Conservation (phyloP, 495 filamentous ascomycete species). For the Chaetomium fimeti region DNA sequence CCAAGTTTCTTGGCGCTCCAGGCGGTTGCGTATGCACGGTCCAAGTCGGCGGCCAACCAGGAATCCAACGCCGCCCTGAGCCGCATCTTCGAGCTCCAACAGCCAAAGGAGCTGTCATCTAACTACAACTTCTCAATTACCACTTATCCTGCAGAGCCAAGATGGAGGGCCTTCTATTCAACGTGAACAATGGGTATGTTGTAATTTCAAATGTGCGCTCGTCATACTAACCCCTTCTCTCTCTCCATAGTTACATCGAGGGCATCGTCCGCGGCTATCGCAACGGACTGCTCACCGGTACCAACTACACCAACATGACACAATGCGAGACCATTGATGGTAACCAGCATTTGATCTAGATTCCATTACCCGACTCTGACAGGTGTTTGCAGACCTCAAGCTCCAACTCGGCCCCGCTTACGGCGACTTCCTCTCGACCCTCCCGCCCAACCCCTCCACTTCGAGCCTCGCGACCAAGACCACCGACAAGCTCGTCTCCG, state of each 20-base stretch:
- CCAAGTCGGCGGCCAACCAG: constrained; percentile 11
- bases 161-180: constrained; percentile 97
- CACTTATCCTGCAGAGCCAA: constrained; percentile 25
- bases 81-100: constrained; percentile 27
- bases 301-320: constrained; percentile 92
- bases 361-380: background rate
- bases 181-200: constrained; percentile 85
- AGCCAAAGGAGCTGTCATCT: constrained; percentile 20
- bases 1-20: background rate
- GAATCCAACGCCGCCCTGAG: constrained; percentile 16
- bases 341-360: constrained; percentile 35
- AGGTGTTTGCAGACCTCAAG: constrained; percentile 72
- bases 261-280: constrained; percentile 96
- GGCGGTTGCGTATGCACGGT: constrained; percentile 13
- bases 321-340: constrained; percentile 99
- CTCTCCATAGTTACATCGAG: constrained; percentile 73
- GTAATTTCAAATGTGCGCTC: background rate
- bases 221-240: constrained; percentile 32
- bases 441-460: constrained; percentile 95
- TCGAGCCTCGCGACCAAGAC: constrained; percentile 91
- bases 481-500: constrained; percentile 95
- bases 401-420: constrained; percentile 95
- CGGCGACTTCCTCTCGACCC: constrained; percentile 91
- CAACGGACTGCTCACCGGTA: constrained; percentile 83
- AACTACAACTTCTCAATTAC: constrained; percentile 15